These are phyloP conservation scores for Astrothelium macrocarpum DNA, from an alignment of 495 filamentous ascomycete species.

Conservation along the genomic window DNA sequence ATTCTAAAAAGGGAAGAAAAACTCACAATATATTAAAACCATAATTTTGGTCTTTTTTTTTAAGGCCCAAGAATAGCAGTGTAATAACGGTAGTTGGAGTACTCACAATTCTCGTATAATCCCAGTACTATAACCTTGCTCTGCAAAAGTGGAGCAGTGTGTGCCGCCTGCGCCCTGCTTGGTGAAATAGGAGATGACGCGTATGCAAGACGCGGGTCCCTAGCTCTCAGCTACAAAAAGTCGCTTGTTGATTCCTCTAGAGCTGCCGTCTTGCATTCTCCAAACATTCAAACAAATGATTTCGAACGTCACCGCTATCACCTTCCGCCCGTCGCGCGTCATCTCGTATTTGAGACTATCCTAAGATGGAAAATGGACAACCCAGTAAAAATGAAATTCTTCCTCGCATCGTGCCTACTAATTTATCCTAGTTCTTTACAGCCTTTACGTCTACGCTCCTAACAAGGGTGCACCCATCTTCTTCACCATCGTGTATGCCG, in stretches of 20 bases:
- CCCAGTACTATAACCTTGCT: background rate
- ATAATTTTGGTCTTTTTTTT: background rate
- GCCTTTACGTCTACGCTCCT: conserved; percentile 12
- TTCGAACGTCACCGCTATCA: background rate
- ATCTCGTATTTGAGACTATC: background rate
- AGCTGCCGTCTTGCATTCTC: background rate
- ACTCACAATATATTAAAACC: background rate
- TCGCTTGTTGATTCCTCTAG: background rate
- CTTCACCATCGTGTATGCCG: conserved; percentile 9
- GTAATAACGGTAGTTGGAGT: background rate
- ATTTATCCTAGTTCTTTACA: conserved; percentile 8
- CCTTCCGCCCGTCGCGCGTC: background rate
- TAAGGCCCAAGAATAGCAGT: background rate
- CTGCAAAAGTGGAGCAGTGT: background rate
- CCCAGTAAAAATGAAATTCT: background rate
- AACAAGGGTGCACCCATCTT: conserved; percentile 13
- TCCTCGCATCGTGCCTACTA: background rate
- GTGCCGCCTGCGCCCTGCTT: background rate
- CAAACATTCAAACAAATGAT: background rate
- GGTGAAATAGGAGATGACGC: background rate
- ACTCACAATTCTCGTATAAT: background rate
- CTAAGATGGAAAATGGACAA: background rate
- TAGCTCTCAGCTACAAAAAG: background rate
- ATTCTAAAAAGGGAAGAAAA: background rate
- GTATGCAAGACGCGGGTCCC: background rate